A percentile compares a stretch with the other conserved stretches of the same genome.
Evolutionary conservation across 2,329 filamentous ascomycete genomes (phyloP).

Genomic region (Aschersonia sp.): DNA sequence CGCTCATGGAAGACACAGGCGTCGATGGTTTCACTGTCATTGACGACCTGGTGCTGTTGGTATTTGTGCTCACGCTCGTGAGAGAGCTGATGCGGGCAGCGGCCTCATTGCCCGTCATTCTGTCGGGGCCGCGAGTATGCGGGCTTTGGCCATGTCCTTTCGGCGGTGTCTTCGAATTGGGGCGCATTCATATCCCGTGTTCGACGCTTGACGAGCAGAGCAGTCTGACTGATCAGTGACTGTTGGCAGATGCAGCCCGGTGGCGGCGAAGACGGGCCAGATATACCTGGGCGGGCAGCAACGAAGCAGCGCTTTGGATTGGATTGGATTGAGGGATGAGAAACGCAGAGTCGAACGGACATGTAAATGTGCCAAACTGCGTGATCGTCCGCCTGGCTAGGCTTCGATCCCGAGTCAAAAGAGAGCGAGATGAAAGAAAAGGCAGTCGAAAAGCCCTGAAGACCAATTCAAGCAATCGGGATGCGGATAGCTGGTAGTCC

Average conservation of each 20-base stretch:
- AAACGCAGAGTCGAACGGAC: no score
- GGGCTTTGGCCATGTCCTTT: slow-evolving; percentile 17
- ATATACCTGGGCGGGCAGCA: no score
- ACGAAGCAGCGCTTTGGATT: no score
- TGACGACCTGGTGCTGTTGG: slow-evolving; percentile 51
- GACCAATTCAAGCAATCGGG: neutral
- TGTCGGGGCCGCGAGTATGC: slow-evolving; percentile 23
- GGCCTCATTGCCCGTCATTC: slow-evolving; percentile 55
- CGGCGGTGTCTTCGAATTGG: slow-evolving; percentile 7
- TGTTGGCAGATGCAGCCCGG: no score
- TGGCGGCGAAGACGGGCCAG: no score
- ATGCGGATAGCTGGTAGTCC: neutral
- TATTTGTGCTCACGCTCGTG: slow-evolving; percentile 33
- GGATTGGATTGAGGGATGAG: no score
- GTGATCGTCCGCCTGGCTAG: no score
- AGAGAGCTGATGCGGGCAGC: slow-evolving; percentile 40
- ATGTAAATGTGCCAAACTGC: no score
- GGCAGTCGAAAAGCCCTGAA: neutral
- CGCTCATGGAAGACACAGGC: slow-evolving; percentile 14
- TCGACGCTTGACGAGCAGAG: slow-evolving; percentile 5
- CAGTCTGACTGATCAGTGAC: neutral
- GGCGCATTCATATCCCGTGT: slow-evolving; percentile 17
- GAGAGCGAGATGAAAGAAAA: neutral
- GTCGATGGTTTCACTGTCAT: slow-evolving; percentile 43
- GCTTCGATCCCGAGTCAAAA: neutral